Conservation (phyloP, 2,329 filamentous ascomycete species). For the Hypomyces rosellus region DNA sequence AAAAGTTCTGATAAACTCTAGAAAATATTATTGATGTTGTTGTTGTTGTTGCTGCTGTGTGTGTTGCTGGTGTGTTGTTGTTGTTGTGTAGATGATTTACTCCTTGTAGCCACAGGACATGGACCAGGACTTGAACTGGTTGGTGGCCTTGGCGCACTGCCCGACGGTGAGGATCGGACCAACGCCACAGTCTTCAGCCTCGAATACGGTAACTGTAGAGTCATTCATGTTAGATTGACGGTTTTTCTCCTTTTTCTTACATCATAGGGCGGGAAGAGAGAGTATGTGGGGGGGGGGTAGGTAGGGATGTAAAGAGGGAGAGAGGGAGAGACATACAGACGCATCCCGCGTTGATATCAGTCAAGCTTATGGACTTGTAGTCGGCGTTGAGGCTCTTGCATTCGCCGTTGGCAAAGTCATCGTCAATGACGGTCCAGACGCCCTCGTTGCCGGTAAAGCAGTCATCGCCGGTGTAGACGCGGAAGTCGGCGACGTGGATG, state of each 20-base stretch:
- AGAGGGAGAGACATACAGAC: conserved; percentile 8
- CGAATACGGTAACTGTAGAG: conserved; percentile 14
- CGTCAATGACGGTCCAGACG: conserved; percentile 21
- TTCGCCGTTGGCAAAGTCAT: conserved; percentile 15
- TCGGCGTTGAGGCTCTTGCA: conserved; percentile 14
- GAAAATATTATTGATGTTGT: not conserved
- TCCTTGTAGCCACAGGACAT: conserved; percentile 12
- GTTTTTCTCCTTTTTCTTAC: not conserved
- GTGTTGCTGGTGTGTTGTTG: no score
- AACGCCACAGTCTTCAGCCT: conserved; percentile 7
- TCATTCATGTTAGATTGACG: no score
- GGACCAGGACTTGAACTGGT: conserved; percentile 9
- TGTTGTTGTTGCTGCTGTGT: no score
- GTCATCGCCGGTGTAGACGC: conserved; percentile 15
- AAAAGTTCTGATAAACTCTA: not conserved
- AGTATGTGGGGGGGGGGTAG: not conserved
- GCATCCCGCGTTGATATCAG: conserved; percentile 15
- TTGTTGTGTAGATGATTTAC: not conserved
- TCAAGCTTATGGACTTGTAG: conserved; percentile 12
- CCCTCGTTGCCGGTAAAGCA: conserved; percentile 18
- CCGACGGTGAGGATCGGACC: not conserved
- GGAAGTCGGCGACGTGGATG: conserved; percentile 21
- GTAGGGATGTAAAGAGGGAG: not conserved
- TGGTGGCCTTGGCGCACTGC: not conserved
- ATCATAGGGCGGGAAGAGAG: no score